Evolutionary conservation across 1,284 basidiomycete genomes (phyloP).

Genomic region (Trichosporon faecale): DNA sequence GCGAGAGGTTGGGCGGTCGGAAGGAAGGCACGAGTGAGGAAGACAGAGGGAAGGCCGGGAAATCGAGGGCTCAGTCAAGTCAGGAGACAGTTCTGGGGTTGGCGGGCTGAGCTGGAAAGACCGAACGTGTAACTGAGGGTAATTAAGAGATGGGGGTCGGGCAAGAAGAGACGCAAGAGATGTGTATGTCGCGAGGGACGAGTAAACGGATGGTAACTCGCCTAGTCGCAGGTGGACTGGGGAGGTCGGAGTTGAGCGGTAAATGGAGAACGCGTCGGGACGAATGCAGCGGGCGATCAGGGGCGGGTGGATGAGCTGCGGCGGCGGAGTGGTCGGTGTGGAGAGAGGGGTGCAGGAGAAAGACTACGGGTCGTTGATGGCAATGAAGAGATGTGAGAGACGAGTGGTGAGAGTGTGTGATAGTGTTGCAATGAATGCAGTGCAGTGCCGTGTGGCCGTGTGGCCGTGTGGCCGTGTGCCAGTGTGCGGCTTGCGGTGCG

Average conservation of each 20-base stretch:
- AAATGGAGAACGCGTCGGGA: background rate
- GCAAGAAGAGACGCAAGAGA: background rate
- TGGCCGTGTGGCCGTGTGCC: background rate
- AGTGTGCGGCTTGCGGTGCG: background rate
- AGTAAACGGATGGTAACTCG: background rate
- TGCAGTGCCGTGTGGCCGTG: background rate
- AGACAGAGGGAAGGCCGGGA: background rate
- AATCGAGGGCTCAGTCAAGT: background rate
- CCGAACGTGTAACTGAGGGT: background rate
- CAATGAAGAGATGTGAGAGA: background rate
- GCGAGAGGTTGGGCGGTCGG: background rate
- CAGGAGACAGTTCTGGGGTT: background rate
- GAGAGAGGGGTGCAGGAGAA: background rate
- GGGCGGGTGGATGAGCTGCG: background rate
- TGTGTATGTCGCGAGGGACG: background rate
- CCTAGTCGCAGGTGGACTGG: background rate
- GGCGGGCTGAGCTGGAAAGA: no score
- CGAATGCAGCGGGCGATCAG: constrained; percentile 8
- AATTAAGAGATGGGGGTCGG: background rate
- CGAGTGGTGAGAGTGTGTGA: background rate
- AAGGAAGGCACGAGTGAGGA: background rate
- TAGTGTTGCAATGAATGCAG: background rate
- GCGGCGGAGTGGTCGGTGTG: background rate
- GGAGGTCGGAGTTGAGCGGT: background rate
- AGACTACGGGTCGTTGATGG: background rate